Evolutionary conservation across 2,329 filamentous ascomycete genomes (phyloP), one percentile per base, ranked within the genome.

Genomic region (Xylariales sp.): DNA sequence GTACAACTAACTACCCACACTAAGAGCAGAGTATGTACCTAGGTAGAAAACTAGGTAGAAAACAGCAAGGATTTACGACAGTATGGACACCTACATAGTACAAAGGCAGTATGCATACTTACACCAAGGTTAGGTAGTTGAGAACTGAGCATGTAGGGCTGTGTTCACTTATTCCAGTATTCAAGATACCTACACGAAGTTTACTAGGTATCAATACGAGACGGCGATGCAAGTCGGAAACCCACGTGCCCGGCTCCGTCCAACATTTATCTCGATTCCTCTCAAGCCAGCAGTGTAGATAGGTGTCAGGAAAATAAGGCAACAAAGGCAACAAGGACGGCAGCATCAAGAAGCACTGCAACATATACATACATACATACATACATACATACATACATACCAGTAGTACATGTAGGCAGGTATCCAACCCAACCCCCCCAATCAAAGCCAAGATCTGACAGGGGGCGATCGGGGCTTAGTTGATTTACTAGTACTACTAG

Each of bases 401-500:
- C 2, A 23, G 23, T 23, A 23, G 23, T 23, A 23, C 23, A 23
- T 23, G 23, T 23, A 23, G 23, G 23, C 23, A 23, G 5, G 32
- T 34, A 34, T 34, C 32, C 32, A 52, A 23, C 50, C 32, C 50
- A 53, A n/a, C 50, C 30, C 32, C 32, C 32, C 50, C 30, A 5
- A 32, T 32, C 30, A 8, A 34, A 34, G 52, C 64, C 48, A 52
- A 66, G 46, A 58, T 62, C 64, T 66, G 64, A 58, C 64, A 39
- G 30, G 32, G 50, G 14, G 39, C 23, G 34, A 34, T 7, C 36
- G 50, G 32, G 50, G 50, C 50, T 5, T 9, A 14, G 32, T 54
- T 54, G 36, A 10, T 39, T 54, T 54, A 34, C 5, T 34, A 23
- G 23, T 23, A 23, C 23, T 23, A 23, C 23, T 23, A 23, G 23